Evolutionary conservation across 371 early-diverging fungal species (phyloP), one percentile per base, ranked within the genome.

Genomic region (Apophysomyces elegans): DNA sequence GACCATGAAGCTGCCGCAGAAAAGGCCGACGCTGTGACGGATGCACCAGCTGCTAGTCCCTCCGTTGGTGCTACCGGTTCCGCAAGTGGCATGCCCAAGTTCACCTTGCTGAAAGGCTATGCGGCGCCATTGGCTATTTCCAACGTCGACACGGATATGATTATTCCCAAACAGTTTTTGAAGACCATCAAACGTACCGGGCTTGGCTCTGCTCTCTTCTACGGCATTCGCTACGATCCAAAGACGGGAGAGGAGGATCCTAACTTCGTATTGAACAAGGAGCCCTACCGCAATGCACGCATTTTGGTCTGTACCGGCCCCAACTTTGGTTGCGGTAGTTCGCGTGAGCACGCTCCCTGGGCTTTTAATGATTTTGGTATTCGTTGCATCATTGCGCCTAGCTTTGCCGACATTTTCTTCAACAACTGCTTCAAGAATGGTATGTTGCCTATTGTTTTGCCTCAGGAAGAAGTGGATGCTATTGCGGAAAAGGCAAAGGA

Each of bases 341-440:
- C 86, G 21, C 84, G 91, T 66, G 91, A 91, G 68, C 90, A 91
- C 72, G 91, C 91, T 45, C 90, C 91, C 14, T 88, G 90, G 88
- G 90, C 90, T 7, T 78, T 90, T 65, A 78, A 85, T 50, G 90
- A 88, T 56, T 90, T 88, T 76, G 90, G 90, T 56, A 88, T 90
- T 66, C 79, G 85, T 26, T 86, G 87, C 69, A 85, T 90, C 64
- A 82, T 90, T 66, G 86, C 88, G 5, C 83, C 88, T 7, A 84
- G 84, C 66, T 90, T 85, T 72, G 90, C 90, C 37, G 88, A 90
- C 73, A 90, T 90, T 63, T 84, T 90, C 66, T 86, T 72, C 76
- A 90, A 88, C 84, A 90, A 90, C 75, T 87, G 86, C 64, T 85
- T 86, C 83, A 90, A 90, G 75, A 90, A 90, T 64, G 88, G 88